Evolutionary conservation across 1,284 basidiomycete species (phyloP).

Genomic region (Papiliotrema terrestris): DNA sequence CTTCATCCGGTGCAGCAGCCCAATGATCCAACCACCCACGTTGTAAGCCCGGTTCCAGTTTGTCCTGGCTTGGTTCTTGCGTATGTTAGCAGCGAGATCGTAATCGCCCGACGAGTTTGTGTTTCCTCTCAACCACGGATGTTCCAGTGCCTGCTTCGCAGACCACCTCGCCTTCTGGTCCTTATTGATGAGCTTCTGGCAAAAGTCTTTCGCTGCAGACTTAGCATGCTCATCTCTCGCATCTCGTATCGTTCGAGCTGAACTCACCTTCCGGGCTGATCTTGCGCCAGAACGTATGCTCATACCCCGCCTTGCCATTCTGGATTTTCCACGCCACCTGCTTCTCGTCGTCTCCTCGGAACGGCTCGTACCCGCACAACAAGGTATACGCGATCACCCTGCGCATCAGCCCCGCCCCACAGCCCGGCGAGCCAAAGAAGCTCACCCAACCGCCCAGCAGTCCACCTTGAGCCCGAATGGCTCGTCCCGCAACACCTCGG

Average conservation of each 20-base stretch:
- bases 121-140: slow-evolving; percentile 44
- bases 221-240: not conserved
- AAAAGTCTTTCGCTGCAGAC: slow-evolving; percentile 74
- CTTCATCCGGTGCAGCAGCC: not conserved
- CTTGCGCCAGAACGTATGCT: slow-evolving; percentile 91
- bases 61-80: slow-evolving; percentile 56
- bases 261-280: slow-evolving; percentile 65
- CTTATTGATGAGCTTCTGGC: slow-evolving; percentile 67
- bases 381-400: slow-evolving; percentile 92
- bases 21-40: slow-evolving; percentile 7
- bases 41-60: slow-evolving; percentile 34
- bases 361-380: slow-evolving; percentile 89
- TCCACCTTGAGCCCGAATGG: slow-evolving; percentile 92
- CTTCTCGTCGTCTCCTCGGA: slow-evolving; percentile 75
- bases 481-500: slow-evolving; percentile 77
- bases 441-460: slow-evolving; percentile 85
- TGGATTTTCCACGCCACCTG: slow-evolving; percentile 78
- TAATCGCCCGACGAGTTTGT: slow-evolving; percentile 54
- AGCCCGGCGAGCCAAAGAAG: slow-evolving; percentile 5
- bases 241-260: not conserved
- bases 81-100: slow-evolving; percentile 61
- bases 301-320: slow-evolving; percentile 79
- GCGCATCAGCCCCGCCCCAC: not conserved
- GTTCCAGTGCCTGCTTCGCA: slow-evolving; percentile 65
- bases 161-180: slow-evolving; percentile 71